Conservation (phyloP, 495 filamentous ascomycete genomes). For the Penicillium dipodomyicola region DNA sequence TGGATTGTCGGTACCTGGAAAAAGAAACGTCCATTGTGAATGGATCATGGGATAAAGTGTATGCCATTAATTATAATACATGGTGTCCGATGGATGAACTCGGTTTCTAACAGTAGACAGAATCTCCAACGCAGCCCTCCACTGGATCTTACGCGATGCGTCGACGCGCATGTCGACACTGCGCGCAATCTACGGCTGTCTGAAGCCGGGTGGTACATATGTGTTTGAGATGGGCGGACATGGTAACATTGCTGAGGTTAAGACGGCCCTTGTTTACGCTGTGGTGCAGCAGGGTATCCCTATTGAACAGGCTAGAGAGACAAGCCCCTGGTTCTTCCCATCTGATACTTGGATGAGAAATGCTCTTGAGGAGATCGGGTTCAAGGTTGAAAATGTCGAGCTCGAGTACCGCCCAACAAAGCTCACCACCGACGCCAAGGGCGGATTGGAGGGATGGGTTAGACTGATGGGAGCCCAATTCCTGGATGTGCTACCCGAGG, state of each 20-base stretch:
- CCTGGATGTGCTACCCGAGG: slow-evolving; percentile 50
- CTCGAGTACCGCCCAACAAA: slow-evolving; percentile 63
- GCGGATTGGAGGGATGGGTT: slow-evolving; percentile 66
- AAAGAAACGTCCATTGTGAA: slow-evolving; percentile 30
- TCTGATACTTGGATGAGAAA: slow-evolving; percentile 54
- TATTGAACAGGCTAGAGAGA: slow-evolving; percentile 44
- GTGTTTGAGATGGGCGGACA: slow-evolving; percentile 73
- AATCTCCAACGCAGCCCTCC: slow-evolving; percentile 73
- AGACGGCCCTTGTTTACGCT: slow-evolving; percentile 53
- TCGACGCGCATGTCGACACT: slow-evolving; percentile 41
- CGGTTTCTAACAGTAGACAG: slow-evolving; percentile 15
- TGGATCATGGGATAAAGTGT: slow-evolving; percentile 55
- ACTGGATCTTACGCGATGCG: slow-evolving; percentile 66
- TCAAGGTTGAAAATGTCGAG: slow-evolving; percentile 60
- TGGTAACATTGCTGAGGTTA: slow-evolving; percentile 67
- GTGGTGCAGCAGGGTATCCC: slow-evolving; percentile 54
- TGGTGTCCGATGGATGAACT: background rate
- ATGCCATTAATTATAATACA: slow-evolving; percentile 2
- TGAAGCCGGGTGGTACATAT: slow-evolving; percentile 58
- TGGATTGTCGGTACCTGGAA: slow-evolving; percentile 49
- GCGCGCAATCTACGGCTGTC: slow-evolving; percentile 41
- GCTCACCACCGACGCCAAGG: slow-evolving; percentile 47
- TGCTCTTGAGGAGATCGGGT: slow-evolving; percentile 56
- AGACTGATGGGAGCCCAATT: slow-evolving; percentile 61
- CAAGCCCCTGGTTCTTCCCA: slow-evolving; percentile 73